Evolutionary conservation across 305 asterid species (phyloP), one percentile per base, ranked within the genome.

Genomic region (Lippia alba): DNA sequence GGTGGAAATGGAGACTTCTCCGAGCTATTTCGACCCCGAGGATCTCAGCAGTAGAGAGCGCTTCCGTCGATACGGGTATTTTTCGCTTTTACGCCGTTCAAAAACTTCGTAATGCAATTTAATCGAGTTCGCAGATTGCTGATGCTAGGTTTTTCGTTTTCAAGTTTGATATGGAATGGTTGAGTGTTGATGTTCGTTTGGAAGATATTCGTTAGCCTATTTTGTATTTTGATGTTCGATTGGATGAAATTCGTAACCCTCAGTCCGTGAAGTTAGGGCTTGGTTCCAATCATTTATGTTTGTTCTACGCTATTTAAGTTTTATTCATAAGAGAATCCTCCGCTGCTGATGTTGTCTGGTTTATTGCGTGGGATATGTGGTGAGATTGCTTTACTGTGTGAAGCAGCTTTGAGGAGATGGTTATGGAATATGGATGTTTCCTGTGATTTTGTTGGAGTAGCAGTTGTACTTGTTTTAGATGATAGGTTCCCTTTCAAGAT

Each of bases 61-160:
- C 8, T 94, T 82, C 74, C 97, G 99, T 61, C 91, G 99, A 77
- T 94, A 88, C 85, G 91, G 99, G 97, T 94, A 82, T 50, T 36
- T 36, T 36, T 1, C 36, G 6, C 60, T 48, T 76, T 67, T 12
- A 17, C 20, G 8, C 19, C 61, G 54, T 49, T 10, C 0, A 41
- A 46, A 45, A 14, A 32, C 58, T 66, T 33, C 48, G 11, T n/a
- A 10, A 8, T 17, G 34, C 55, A 48, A 61, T 0, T 1, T 19
- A 18, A 16, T 59, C 34, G 11, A 20, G 59, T 48, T 69, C 36
- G 61, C 66, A 30, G 5, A 49, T 74, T 64, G 39, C 61, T 14
- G 54, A 44, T 39, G 46, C 56, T n/a, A 18, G 12, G 39, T 59
- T 50, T 36, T 53, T 50, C 16, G 15, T 7, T 49, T 18, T 72